Conservation (phyloP, 1,284 basidiomycete genomes). For the Ustilago shanxiensis region DNA sequence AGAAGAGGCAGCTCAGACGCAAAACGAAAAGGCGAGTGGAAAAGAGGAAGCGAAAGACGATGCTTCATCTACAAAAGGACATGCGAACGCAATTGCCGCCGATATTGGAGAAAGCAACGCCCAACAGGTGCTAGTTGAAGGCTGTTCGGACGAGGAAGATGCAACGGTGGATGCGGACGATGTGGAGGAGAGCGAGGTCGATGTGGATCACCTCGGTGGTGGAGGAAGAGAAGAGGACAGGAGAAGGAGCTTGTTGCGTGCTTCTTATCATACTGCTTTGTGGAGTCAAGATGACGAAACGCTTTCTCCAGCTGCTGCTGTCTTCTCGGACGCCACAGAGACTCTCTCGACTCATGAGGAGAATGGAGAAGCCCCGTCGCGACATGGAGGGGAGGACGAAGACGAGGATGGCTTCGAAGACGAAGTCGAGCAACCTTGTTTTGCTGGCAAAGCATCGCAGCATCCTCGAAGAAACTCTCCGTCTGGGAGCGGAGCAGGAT, state of each 20-base stretch:
- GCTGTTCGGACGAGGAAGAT: background rate
- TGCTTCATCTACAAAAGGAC: background rate
- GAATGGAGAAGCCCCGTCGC: background rate
- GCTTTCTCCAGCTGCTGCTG: background rate
- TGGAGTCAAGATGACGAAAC: conserved; percentile 39
- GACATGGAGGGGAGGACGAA: background rate
- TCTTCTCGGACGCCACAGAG: conserved; percentile 5
- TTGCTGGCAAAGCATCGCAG: background rate
- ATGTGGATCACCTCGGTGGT: background rate
- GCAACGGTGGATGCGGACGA: background rate
- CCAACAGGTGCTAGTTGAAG: no score
- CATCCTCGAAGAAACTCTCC: conserved; percentile 1
- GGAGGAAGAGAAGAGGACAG: background rate
- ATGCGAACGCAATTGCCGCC: background rate
- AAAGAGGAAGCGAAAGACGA: background rate
- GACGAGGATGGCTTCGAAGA: background rate
- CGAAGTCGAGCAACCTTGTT: background rate
- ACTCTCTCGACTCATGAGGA: background rate
- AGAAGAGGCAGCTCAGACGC: background rate
- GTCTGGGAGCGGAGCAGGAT: background rate
- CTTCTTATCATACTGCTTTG: conserved; percentile 47
- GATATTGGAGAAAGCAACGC: no score
- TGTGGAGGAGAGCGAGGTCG: background rate
- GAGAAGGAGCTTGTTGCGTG: conserved; percentile 21
- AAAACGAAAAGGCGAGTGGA: background rate